Conservation (phyloP, 768 basidiomycete species). For the Cystofilobasidium ferigula region DNA sequence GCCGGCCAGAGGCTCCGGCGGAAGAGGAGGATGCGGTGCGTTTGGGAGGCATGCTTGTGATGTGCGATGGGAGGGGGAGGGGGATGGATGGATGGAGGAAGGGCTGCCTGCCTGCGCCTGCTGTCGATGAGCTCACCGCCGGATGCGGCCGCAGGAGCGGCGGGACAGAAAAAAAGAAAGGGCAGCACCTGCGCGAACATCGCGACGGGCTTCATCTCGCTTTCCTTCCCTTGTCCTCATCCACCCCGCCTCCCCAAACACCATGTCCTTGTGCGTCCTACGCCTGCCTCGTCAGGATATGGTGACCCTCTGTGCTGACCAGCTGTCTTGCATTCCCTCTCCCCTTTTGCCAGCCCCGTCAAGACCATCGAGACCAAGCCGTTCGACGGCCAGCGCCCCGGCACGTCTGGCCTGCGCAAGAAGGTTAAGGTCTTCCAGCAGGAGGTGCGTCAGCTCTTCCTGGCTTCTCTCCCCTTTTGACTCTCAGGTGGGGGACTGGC, state of each 20-base stretch:
- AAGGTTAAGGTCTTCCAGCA: conserved; percentile 98
- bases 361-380: conserved; percentile 21
- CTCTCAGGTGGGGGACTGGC: no score
- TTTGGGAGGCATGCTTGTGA: not conserved
- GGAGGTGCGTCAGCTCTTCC: conserved; percentile 47
- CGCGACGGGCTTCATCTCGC: not conserved
- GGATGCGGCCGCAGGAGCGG: no score
- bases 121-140: not conserved
- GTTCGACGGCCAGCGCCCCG: conserved; percentile 62
- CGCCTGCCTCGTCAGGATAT: not conserved
- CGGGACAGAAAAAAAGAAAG: not conserved
- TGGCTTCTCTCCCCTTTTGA: not conserved
- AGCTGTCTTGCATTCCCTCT: not conserved
- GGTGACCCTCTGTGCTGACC: not conserved
- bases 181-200: not conserved
- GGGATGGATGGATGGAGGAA: not conserved
- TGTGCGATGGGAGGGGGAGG: not conserved
- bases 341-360: not conserved
- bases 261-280: conserved; percentile 1
- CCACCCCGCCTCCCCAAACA: not conserved
- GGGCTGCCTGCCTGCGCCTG: not conserved
- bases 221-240: not conserved
- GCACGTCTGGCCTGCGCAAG: conserved; percentile 94
- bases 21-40: not conserved
- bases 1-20: not conserved